phyloP scores from a whole-genome alignment of 2,329 filamentous ascomycete species.

The Pseudogymnoascus sp. region DNA sequence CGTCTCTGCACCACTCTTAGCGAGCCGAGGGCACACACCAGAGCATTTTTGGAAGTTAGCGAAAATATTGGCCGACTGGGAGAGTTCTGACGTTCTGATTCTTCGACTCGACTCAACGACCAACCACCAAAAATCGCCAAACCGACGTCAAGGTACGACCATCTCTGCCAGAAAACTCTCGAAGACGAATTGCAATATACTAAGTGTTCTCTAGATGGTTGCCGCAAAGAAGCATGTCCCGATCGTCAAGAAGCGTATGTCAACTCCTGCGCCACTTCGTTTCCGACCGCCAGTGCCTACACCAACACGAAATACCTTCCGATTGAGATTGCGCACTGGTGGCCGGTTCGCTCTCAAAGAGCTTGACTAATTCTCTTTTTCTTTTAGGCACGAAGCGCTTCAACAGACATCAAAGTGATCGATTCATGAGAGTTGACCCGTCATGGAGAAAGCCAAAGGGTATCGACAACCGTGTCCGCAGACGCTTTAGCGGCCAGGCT shows the following conservation, averaged over 20 bases:
- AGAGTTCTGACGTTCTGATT: constrained; percentile 6
- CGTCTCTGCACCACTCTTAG: constrained; percentile 17
- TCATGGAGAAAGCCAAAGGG: constrained; percentile 99
- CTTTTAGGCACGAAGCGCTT: constrained; percentile 80
- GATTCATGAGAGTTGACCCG: constrained; percentile 82
- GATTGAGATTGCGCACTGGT: background rate
- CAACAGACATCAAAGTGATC: constrained; percentile 94
- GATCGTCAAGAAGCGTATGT: constrained; percentile 99
- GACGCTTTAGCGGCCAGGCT: constrained; percentile 93
- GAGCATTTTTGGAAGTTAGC: constrained; percentile 9
- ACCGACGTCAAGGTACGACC: constrained; percentile 21
- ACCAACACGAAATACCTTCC: background rate
- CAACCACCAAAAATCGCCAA: background rate
- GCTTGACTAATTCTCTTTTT: constrained; percentile 31
- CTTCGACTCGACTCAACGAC: constrained; percentile 9
- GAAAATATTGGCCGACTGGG: constrained; percentile 8
- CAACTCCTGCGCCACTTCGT: constrained; percentile 17
- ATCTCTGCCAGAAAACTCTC: background rate
- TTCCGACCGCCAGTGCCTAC: constrained; percentile 7
- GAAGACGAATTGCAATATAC: constrained; percentile 4
- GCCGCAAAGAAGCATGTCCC: constrained; percentile 98
- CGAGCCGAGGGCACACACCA: constrained; percentile 15
- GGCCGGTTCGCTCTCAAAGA: background rate
- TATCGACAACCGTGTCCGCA: constrained; percentile 97
- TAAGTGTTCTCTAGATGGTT: constrained; percentile 63